A percentile compares a stretch with the other conserved stretches of the same genome.
Conservation (phyloP, 2,329 filamentous ascomycete genomes). For the Alternaria sp. region DNA sequence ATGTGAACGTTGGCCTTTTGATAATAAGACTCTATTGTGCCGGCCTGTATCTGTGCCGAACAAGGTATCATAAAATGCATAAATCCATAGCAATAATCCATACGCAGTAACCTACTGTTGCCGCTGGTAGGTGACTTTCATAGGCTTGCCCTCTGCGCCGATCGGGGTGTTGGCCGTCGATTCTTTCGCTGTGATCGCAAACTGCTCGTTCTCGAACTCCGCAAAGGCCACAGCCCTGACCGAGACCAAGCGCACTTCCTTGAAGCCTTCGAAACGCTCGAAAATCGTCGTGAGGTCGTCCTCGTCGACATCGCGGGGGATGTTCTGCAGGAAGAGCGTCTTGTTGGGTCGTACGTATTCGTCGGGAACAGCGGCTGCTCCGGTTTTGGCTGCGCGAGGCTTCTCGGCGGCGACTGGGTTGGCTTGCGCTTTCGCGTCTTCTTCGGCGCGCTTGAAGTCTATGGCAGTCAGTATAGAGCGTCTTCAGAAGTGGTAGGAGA, state of each 20-base stretch:
- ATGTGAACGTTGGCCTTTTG: slow-evolving; percentile 10
- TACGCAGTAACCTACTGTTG: slow-evolving; percentile 61
- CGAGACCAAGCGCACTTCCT: slow-evolving; percentile 88
- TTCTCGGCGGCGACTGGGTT: slow-evolving; percentile 62
- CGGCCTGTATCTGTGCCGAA: slow-evolving; percentile 13
- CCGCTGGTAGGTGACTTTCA: slow-evolving; percentile 96
- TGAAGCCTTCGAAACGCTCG: slow-evolving; percentile 89
- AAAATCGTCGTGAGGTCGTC: slow-evolving; percentile 83
- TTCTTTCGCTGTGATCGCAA: slow-evolving; percentile 92
- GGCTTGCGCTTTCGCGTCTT: slow-evolving; percentile 79
- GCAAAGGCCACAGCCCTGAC: slow-evolving; percentile 93
- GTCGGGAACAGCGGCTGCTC: slow-evolving; percentile 84
- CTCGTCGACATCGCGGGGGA: slow-evolving; percentile 85
- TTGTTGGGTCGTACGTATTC: slow-evolving; percentile 98
- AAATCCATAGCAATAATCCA: slow-evolving; percentile 28
- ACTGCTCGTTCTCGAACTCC: slow-evolving; percentile 89
- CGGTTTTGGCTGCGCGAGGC: slow-evolving; percentile 69
- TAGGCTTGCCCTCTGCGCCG: slow-evolving; percentile 73
- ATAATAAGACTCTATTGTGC: slow-evolving; percentile 15
- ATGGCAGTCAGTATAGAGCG: slow-evolving; percentile 15
- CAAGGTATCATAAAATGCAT: slow-evolving; percentile 30
- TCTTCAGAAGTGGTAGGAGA: slow-evolving; percentile 40
- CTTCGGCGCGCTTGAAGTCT: slow-evolving; percentile 81
- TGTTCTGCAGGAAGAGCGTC: slow-evolving; percentile 90
- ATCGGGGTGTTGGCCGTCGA: slow-evolving; percentile 85